Evolutionary conservation across 306 rosid species (phyloP).

Genomic region (Prunus campanulata): DNA sequence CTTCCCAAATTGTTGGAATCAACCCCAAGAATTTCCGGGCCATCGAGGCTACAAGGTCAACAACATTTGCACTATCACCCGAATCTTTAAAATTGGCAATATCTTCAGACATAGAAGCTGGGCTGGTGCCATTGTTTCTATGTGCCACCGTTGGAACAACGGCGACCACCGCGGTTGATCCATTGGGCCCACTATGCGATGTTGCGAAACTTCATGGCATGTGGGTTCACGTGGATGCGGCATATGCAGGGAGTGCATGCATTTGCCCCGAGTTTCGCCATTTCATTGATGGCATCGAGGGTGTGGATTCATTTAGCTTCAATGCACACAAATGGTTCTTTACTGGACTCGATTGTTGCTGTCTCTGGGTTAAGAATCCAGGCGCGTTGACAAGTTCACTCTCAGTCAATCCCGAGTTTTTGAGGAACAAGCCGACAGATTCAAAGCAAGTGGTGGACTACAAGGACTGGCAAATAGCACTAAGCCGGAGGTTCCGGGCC

Average conservation of each 20-base stretch:
- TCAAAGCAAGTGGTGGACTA: constrained; percentile 26
- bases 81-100: not conserved
- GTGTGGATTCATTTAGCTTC: constrained; percentile 7
- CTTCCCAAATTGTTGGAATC: constrained; percentile 13
- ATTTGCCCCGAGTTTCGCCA: constrained; percentile 11
- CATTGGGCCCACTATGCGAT: not conserved
- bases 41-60: not conserved
- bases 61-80: not conserved
- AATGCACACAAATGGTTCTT: constrained; percentile 15
- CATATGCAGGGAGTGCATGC: not conserved
- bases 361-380: constrained; percentile 19
- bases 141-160: constrained; percentile 11
- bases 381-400: constrained; percentile 1
- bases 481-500: constrained; percentile 27
- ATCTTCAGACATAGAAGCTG: not conserved
- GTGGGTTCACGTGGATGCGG: constrained; percentile 18
- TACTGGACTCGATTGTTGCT: constrained; percentile 8
- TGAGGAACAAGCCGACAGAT: constrained; percentile 26
- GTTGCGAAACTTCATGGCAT: not conserved
- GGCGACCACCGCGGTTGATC: not conserved
- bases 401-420: constrained; percentile 14
- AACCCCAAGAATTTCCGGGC: not conserved
- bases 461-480: constrained; percentile 32
- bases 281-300: constrained; percentile 7
- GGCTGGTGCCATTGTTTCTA: not conserved